phyloP scores from a whole-genome alignment of 2,329 filamentous ascomycete genomes.

The Arthroderma sp. region DNA sequence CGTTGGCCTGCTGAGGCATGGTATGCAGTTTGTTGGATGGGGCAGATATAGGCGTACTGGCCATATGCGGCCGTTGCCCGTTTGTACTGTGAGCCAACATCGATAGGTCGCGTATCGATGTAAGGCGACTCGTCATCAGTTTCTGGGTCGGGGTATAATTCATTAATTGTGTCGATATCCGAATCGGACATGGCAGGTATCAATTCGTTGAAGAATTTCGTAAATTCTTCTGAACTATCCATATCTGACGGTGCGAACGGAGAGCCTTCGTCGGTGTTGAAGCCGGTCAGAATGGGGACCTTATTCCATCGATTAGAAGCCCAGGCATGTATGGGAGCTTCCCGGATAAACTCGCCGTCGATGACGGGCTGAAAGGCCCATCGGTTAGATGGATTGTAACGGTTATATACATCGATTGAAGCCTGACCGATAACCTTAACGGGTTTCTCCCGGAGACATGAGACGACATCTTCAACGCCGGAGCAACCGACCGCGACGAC shows the following conservation, averaged over 20 bases:
- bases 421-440: conserved; percentile 28
- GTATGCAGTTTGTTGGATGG: conserved; percentile 37
- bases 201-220: conserved; percentile 48
- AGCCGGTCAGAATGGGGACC: conserved; percentile 56
- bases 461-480: conserved; percentile 24
- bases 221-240: conserved; percentile 42
- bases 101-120: conserved; percentile 19
- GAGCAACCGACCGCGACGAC: conserved; percentile 27
- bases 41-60: conserved; percentile 40
- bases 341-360: conserved; percentile 48
- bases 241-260: conserved; percentile 47
- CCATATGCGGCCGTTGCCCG: conserved; percentile 40
- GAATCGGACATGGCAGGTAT: conserved; percentile 44
- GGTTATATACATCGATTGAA: conserved; percentile 34
- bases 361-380: conserved; percentile 59
- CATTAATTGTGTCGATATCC: conserved; percentile 46
- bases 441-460: conserved; percentile 33
- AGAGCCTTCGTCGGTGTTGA: conserved; percentile 58
- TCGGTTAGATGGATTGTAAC: conserved; percentile 36
- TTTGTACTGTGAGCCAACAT: conserved; percentile 42
- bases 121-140: conserved; percentile 33
- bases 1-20: conserved; percentile 25
- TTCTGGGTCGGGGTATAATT: conserved; percentile 51
- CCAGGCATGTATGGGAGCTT: conserved; percentile 50
- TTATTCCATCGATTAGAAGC: conserved; percentile 40